Conservation (phyloP, 2,329 filamentous ascomycete genomes). For the Xylaria sp. region DNA sequence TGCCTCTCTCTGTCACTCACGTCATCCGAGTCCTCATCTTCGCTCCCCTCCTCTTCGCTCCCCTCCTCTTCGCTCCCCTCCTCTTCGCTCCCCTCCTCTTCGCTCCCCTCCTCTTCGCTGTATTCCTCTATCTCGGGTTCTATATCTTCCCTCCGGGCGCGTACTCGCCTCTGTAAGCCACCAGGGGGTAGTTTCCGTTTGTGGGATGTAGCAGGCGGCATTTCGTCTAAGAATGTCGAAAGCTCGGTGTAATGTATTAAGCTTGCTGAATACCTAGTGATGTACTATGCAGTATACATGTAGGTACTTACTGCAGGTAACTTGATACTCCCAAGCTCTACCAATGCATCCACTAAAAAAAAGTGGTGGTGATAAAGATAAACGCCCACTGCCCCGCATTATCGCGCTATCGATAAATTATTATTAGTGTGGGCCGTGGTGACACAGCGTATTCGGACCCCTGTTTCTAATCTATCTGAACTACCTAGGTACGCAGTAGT, state of each 20-base stretch:
- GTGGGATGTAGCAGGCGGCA: conserved; percentile 46
- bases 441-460: background rate
- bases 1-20: conserved; percentile 40
- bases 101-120: conserved; percentile 53
- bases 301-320: conserved; percentile 5
- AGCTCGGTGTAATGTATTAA: background rate
- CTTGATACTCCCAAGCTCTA: background rate
- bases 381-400: background rate
- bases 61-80: conserved; percentile 51
- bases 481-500: no score
- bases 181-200: conserved; percentile 56
- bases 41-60: conserved; percentile 53
- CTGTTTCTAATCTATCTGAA: background rate
- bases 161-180: conserved; percentile 58
- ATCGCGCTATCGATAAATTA: conserved; percentile 28
- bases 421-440: background rate
- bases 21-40: conserved; percentile 47
- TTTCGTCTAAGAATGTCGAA: conserved; percentile 22
- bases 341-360: conserved; percentile 1
- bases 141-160: conserved; percentile 56
- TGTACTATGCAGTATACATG: conserved; percentile 2
- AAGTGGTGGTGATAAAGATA: conserved; percentile 19
- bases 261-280: background rate
- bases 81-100: conserved; percentile 48
- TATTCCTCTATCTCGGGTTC: conserved; percentile 55